Evolutionary conservation across 805 yeast species (phyloP), one percentile per base, ranked within the genome.

Genomic region (Helenozyma baotianmanensis): DNA sequence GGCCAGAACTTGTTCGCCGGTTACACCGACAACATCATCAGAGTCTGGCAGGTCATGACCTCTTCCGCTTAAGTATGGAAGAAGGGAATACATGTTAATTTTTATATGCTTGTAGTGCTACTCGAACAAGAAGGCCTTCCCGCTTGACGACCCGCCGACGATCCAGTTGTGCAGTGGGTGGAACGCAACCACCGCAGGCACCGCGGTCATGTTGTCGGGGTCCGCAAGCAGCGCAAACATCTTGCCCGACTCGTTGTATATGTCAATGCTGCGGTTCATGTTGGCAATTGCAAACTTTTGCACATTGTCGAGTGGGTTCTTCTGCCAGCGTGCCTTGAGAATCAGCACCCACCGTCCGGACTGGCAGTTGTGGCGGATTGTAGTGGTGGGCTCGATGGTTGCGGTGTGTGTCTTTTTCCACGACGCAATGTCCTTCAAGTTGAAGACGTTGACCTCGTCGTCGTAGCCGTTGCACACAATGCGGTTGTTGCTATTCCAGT

Each of bases 11-110:
- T 92, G 74, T 92, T 87, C 70, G 96, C 97, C 60, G 99, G 99
- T 80, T 92, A 92, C 96, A 89, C 97, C 64, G 99, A 92, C 76
- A 86, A 86, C 80, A 80, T 84, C 68, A 90, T 92, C 80, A 90
- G 99, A 78, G 99, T 92, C 73, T 92, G 98, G 98, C 97, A 92
- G 82, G 96, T 92, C 61, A 92, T 92, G 97, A 86, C 94, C 74
- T 72, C 81, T 50, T 66, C 71, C 44, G 70, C 72, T 59, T 67
- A 67, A 56, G 36, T 26, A n/a, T n/a, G n/a, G n/a, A n/a, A n/a
- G n/a, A n/a, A n/a, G n/a, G n/a, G 10, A 21, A 21, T 9, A 10
- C 10, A 8, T 9, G 22, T 8, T 21, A 21, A 21, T 10, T 10
- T 10, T n/a, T n/a, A n/a, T n/a, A n/a, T n/a, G n/a, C n/a, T n/a